A percentile compares a stretch with the other conserved stretches of the same genome.
phyloP scores from a whole-genome alignment of 139 green algal species.

The Chlorella sp. region DNA sequence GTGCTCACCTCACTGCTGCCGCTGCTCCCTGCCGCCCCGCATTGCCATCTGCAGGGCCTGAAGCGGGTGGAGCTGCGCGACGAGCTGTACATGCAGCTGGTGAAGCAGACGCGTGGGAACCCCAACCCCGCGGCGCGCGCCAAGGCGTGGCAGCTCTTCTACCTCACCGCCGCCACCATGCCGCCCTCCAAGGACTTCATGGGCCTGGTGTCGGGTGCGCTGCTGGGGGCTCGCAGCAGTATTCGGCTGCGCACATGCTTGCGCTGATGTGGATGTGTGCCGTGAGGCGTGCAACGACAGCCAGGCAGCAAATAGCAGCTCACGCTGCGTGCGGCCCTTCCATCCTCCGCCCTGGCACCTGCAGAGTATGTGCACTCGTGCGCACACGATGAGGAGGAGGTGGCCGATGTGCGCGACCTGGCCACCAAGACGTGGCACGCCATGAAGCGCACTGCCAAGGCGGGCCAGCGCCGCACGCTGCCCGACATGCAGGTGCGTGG shows the following conservation, averaged over 20 bases:
- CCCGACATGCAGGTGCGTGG: slow-evolving; percentile 19
- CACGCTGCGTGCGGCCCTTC: not conserved
- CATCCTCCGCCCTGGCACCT: not conserved
- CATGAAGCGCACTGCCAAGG: slow-evolving; percentile 92
- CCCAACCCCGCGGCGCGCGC: slow-evolving; percentile 45
- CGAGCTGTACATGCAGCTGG: slow-evolving; percentile 90
- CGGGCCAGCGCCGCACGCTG: slow-evolving; percentile 85
- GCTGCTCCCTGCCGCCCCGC: too few relatives aligned
- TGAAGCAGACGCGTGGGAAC: slow-evolving; percentile 95
- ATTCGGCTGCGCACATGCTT: too few relatives aligned
- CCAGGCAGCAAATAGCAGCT: too few relatives aligned
- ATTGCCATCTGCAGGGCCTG: slow-evolving; percentile 46
- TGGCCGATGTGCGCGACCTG: slow-evolving; percentile 47
- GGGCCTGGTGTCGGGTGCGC: slow-evolving; percentile 74
- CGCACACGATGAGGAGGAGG: slow-evolving; percentile 64
- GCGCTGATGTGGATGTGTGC: too few relatives aligned
- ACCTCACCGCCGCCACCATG: slow-evolving; percentile 84
- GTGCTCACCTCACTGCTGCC: too few relatives aligned
- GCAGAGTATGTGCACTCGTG: slow-evolving; percentile 84
- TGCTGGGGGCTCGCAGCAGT: too few relatives aligned
- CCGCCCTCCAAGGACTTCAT: slow-evolving; percentile 93
- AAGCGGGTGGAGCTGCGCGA: slow-evolving; percentile 93
- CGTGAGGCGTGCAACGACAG: too few relatives aligned
- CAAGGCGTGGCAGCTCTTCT: slow-evolving; percentile 92
- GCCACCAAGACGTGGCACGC: slow-evolving; percentile 76